Percentiles rank a stretch among this genome's conserved stretches.
Conservation (phyloP, 306 rosid species). For the Benincasa hispida region DNA sequence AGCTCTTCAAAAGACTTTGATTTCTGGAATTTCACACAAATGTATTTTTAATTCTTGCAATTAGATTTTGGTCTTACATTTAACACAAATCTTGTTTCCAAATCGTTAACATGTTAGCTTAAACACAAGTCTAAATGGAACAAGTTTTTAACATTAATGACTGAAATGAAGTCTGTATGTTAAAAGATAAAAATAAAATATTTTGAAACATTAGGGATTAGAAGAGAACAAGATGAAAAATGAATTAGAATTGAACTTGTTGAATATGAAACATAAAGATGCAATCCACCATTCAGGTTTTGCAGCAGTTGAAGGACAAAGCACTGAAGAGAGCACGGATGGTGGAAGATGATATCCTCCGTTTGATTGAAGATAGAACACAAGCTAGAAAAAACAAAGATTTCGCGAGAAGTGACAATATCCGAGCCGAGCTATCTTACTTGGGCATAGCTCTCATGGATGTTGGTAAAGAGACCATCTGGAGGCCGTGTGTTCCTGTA, state of each 20-base stretch:
- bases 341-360: constrained; percentile 53
- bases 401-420: constrained; percentile 54
- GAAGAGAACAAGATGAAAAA: background rate
- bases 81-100: background rate
- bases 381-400: constrained; percentile 71
- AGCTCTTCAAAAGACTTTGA: background rate
- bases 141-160: background rate
- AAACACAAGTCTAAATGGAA: background rate
- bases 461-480: constrained; percentile 42
- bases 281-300: constrained; percentile 31
- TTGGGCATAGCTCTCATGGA: constrained; percentile 91
- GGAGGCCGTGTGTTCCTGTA: constrained; percentile 14
- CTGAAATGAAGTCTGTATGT: background rate
- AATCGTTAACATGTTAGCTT: background rate
- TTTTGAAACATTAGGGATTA: background rate
- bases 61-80: background rate
- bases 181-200: background rate
- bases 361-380: constrained; percentile 53
- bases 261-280: background rate
- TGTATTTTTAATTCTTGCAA: background rate
- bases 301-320: constrained; percentile 65
- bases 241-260: background rate
- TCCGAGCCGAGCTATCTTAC: constrained; percentile 51
- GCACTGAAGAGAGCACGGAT: constrained; percentile 71
- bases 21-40: background rate